Base-by-base conservation (phyloP, 176 grass and related monocot genomes). In the Rhynchospora tenuis region DNA sequence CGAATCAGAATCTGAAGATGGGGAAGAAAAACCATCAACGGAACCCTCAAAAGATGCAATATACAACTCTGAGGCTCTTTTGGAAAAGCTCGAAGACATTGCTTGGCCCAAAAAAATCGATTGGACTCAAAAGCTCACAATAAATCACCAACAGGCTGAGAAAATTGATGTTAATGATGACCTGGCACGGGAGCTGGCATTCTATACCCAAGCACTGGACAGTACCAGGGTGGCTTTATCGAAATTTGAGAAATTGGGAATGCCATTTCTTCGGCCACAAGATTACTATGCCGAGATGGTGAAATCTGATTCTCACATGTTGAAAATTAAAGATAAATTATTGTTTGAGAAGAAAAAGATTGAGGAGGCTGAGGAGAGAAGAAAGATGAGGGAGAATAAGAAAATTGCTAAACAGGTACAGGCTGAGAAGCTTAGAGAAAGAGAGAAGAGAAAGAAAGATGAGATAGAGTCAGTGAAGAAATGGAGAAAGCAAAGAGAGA, bases 281-380 rank as follows among this genome's bases (percentile, higher is more conserved):
- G 93, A 98, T 59, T 98, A 98, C 85, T 95, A 95, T 45, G 96
- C 96, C 0, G 96, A 98, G 84, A 98, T 98, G 92, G 96, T 98
- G 15, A 98, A 98, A 85, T 91, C 89, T 6, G 96, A 98, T 51
- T 19, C 82, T 43, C 96, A 98, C 84, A 98, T 98, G 96, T 86
- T 95, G 82, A 98, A 93, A 85, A 89, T 95, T 72, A 95, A 95
- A 62, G 87, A 90, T 72, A 95, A 89, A 67, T 82, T 98, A 44
- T 78, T 98, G 61, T 87, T 38, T 0, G 89, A 98, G 84, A 98
- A 98, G 88, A 93, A 95, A 88, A 90, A 84, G 84, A 98, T 95
- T 0, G 95, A 98, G 88, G 95, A 95, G 73, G 86, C 87, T 6
- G 95, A 98, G 67, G 92, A 93, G 84, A 91, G 92, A 69, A 98